Base-by-base conservation (phyloP, 495 filamentous ascomycete genomes). In the Rhypophila decipiens region DNA sequence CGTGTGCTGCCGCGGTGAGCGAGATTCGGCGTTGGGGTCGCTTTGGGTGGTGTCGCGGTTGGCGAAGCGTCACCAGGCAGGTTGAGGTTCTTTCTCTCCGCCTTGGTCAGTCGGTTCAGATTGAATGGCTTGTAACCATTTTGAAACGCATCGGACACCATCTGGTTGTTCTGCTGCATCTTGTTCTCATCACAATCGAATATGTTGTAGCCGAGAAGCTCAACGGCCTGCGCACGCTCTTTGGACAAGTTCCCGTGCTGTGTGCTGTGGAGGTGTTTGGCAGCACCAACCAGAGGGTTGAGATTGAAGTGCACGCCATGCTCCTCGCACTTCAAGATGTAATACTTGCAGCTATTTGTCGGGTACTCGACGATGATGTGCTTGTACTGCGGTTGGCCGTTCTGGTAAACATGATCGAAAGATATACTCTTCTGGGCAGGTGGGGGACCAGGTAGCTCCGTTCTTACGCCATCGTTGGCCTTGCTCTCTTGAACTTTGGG, bases 321-420 rank as follows among this genome's bases (percentile, higher is more conserved):
- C 39, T 69, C 55, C 12, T 69, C 68, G 47, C 71, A 75, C 47
- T 60, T 65, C 10, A 73, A 31, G 17, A 75, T 72, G 35, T 70
- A 73, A 48, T 57, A 73, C 0, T 50, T 22, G 3, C 42, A 35
- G 5, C 52, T 59, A 2, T 35, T 23, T 0, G 42, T 15, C 0
- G 68, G 71, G 22, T 53, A 69, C 35, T 73, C 66, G 3, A 65
- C 54, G 22, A 75, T 75, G 5, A 56, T 55, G 38, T 75, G 69
- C 12, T 66, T 67, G 51, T 65, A 57, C 38, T 53, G 36, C 0
- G 71, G 58, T 1, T 60, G 48, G 7, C 67, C 63, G 23, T 52
- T 39, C 20, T 66, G 58, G 46, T 59, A 72, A 0, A 75, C 69
- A n/a, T 75, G 64, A 4, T 60, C 47, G 13, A 71, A 73, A 1